A percentile compares a stretch with the other conserved stretches of the same genome.
Evolutionary conservation across 768 basidiomycete genomes (phyloP).

Genomic region (Serendipita sp.): DNA sequence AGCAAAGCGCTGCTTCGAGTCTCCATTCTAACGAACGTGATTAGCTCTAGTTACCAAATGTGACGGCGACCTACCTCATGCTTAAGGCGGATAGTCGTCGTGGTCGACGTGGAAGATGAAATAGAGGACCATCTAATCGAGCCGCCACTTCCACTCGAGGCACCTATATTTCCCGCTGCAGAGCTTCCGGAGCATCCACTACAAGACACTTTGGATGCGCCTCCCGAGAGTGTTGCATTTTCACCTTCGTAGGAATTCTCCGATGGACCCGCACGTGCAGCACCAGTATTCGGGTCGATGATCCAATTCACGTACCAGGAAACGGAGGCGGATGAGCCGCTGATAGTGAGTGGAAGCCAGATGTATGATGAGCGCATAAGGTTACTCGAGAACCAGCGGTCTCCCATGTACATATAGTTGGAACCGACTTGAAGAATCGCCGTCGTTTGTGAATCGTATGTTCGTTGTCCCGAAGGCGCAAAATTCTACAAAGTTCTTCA

Average conservation of each 20-base stretch:
- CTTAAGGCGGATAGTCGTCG: constrained; percentile 10
- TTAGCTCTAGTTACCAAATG: not conserved
- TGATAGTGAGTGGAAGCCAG: constrained; percentile 10
- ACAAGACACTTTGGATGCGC: constrained; percentile 8
- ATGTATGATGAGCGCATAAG: constrained; percentile 10
- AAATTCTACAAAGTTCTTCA: not conserved
- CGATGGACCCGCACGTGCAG: not conserved
- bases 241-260: constrained; percentile 11
- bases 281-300: constrained; percentile 7
- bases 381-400: constrained; percentile 11
- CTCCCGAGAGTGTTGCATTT: not conserved
- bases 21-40: constrained; percentile 5
- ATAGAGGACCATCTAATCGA: not conserved
- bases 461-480: constrained; percentile 8
- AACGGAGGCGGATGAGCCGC: constrained; percentile 9
- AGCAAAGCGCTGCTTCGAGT: constrained; percentile 7
- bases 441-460: constrained; percentile 10
- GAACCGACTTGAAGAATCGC: constrained; percentile 10
- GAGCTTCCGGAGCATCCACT: constrained; percentile 7
- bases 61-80: not conserved
- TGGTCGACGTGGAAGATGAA: not conserved
- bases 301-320: constrained; percentile 12
- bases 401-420: constrained; percentile 12
- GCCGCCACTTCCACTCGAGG: not conserved
- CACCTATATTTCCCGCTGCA: constrained; percentile 10